Conservation (phyloP, 2,329 filamentous ascomycete species). For the Xylariaceae sp. region DNA sequence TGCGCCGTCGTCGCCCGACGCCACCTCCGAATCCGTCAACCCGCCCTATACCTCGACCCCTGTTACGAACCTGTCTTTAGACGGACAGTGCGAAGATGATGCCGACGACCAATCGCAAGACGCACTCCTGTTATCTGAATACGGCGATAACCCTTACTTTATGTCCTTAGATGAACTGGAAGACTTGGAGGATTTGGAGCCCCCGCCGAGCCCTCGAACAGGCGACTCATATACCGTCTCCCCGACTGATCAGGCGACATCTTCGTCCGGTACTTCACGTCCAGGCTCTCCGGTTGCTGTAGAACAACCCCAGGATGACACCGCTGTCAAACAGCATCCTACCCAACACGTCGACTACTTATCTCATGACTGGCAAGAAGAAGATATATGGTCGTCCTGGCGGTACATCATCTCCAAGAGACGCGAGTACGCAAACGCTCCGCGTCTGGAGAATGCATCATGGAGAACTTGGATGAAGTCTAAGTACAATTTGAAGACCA, state of each 20-base stretch:
- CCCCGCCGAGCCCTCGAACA: constrained; percentile 49
- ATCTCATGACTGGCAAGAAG: constrained; percentile 88
- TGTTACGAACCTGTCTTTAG: constrained; percentile 61
- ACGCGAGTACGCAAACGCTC: constrained; percentile 75
- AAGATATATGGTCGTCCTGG: constrained; percentile 98
- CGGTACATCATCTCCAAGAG: constrained; percentile 82
- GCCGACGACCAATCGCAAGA: constrained; percentile 45
- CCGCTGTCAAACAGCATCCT: constrained; percentile 68
- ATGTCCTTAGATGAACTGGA: constrained; percentile 28
- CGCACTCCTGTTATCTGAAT: constrained; percentile 45
- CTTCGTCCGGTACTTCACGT: constrained; percentile 49
- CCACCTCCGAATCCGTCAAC: constrained; percentile 52
- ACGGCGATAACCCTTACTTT: constrained; percentile 47
- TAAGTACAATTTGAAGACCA: constrained; percentile 81
- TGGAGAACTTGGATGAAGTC: constrained; percentile 97
- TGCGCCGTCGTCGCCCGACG: constrained; percentile 54
- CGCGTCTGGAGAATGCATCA: constrained; percentile 87
- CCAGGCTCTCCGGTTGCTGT: constrained; percentile 56
- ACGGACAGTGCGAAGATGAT: constrained; percentile 53
- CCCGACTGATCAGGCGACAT: constrained; percentile 49
- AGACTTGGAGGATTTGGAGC: constrained; percentile 45
- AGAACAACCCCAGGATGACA: constrained; percentile 74
- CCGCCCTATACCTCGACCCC: constrained; percentile 62
- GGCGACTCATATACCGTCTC: constrained; percentile 53
- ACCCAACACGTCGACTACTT: constrained; percentile 93